Evolutionary conservation across 164 flowering plant genomes (phyloP), one percentile per base, ranked within the genome.

Genomic region (Stephania japonica): DNA sequence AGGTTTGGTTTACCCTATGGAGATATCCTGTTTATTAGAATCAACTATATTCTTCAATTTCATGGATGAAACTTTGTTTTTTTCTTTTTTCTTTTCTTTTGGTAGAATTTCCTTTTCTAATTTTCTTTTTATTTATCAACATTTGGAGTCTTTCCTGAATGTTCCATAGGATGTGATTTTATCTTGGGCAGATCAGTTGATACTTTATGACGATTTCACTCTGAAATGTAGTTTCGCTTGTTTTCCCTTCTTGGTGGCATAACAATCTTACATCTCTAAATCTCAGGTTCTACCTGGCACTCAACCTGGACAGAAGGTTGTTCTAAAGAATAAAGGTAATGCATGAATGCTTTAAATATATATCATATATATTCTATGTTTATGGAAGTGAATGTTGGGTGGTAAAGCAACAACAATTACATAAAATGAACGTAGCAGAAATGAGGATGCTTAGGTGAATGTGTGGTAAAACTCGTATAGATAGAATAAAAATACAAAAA

Each of bases 261-360:
- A 56, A 56, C 16, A 16, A 56, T 56, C 62, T 56, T 56, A 56
- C 16, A 6, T 56, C 16, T 56, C 21, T 56, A n/a, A n/a, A 56
- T 56, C 62, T 19, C 86, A 95, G 99, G 97, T 95, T 53, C 96
- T 90, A 43, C 83, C 91, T 71, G 99, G 99, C 66, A 91, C 97
- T 64, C 98, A 95, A 75, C 97, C 93, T 77, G 98, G 99, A 78
- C 99, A 93, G 82, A 91, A 91, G 81, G 98, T 93, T 42, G 93
- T 95, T 63, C 78, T 95, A 68, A 93, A 86, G 82, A 85, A 77
- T 75, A 95, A 95, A 87, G 99, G 99, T 95, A 66, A 53, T 7
- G 24, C 43, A 13, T 18, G 18, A 27, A 18, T 78, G 12, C 10
- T 8, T 47, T 12, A 47, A 2, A 9, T 32, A 38, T 23, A 12